phyloP scores from a whole-genome alignment of 23 red algal species.

The Gracilaria domingensis region DNA sequence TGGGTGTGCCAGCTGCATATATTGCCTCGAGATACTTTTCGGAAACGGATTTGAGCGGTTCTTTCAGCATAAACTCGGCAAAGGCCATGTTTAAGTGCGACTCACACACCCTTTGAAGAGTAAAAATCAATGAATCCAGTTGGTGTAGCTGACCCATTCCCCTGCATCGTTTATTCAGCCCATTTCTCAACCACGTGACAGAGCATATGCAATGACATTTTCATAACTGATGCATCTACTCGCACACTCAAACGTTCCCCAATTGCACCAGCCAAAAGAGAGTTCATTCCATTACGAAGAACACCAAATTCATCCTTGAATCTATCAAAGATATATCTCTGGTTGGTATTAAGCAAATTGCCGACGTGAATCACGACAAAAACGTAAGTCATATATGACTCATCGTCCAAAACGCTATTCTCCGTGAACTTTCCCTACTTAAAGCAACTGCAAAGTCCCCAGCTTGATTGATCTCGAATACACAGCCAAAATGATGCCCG shows the following conservation, averaged over 20 bases:
- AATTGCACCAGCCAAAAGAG: constrained; percentile 45
- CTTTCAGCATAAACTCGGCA: no score
- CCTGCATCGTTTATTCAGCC: neutral
- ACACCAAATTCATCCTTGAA: constrained; percentile 33
- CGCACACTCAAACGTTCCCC: constrained; percentile 59
- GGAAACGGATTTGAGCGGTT: neutral
- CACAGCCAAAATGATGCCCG: no score
- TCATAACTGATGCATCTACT: constrained; percentile 59
- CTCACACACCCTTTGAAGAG: constrained; percentile 14
- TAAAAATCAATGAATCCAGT: constrained; percentile 48
- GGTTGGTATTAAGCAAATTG: neutral
- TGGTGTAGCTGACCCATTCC: neutral
- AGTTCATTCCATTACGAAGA: constrained; percentile 66
- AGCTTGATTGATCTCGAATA: no score
- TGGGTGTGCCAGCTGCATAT: neutral
- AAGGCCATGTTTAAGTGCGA: neutral
- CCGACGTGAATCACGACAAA: no score
- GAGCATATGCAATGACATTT: constrained; percentile 66
- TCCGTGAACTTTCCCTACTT: no score
- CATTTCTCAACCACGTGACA: constrained; percentile 52
- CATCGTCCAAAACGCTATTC: no score
- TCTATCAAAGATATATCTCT: constrained; percentile 1
- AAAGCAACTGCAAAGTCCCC: no score
- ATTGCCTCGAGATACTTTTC: neutral
- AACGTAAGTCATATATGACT: no score